Percentiles rank a stretch among this genome's conserved stretches.
Evolutionary conservation across 768 basidiomycete genomes (phyloP).

Genomic region (Lactarius hatsudake): DNA sequence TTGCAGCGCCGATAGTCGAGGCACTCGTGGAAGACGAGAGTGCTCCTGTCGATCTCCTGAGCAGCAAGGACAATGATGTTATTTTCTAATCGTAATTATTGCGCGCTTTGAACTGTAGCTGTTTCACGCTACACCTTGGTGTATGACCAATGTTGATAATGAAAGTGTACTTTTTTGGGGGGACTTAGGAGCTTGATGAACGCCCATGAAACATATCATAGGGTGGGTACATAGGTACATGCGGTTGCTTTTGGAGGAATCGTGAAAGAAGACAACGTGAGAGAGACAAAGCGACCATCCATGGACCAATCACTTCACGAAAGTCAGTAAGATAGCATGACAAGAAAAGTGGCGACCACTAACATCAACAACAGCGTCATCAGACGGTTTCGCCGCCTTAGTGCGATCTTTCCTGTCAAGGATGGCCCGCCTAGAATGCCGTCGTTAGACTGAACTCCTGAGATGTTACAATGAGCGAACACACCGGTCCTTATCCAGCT

Average conservation of each 20-base stretch:
- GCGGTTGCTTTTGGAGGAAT: slow-evolving; percentile 48
- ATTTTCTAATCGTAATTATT: slow-evolving; percentile 63
- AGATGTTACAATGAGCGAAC: slow-evolving; percentile 25
- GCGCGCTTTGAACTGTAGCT: slow-evolving; percentile 13
- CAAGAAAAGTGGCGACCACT: slow-evolving; percentile 35
- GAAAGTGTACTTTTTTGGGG: background rate
- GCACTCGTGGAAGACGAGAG: slow-evolving; percentile 29
- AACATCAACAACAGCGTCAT: slow-evolving; percentile 78
- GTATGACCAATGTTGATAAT: slow-evolving; percentile 8
- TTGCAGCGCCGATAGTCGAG: slow-evolving; percentile 1
- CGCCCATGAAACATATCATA: slow-evolving; percentile 56
- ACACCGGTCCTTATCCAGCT: slow-evolving; percentile 88
- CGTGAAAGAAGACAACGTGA: slow-evolving; percentile 32
- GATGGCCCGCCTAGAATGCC: slow-evolving; percentile 66
- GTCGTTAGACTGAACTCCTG: slow-evolving; percentile 1
- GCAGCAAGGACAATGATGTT: slow-evolving; percentile 87
- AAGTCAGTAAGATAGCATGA: slow-evolving; percentile 24
- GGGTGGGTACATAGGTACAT: slow-evolving; percentile 64
- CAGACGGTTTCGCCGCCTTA: slow-evolving; percentile 49
- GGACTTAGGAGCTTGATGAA: slow-evolving; percentile 1
- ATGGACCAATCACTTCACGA: slow-evolving; percentile 38
- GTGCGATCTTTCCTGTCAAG: slow-evolving; percentile 83
- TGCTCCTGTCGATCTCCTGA: slow-evolving; percentile 61
- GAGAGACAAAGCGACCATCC: slow-evolving; percentile 32
- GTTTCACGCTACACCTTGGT: background rate